Percentiles rank a stretch among this genome's conserved stretches.
Conservation (phyloP, 1,139 yeast genomes). For the Hansenula anomala region DNA sequence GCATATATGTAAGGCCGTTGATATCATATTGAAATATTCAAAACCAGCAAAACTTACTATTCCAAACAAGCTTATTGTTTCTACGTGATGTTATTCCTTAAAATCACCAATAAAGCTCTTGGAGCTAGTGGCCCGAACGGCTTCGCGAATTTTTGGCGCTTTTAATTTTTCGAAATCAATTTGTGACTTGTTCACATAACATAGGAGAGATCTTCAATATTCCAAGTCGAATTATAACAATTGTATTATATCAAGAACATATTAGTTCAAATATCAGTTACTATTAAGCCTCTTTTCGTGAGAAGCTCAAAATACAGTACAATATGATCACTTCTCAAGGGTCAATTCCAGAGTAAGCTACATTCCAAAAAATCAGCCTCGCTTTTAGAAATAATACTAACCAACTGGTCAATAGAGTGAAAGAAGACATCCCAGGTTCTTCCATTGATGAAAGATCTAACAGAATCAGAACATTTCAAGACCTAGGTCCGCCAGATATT, state of each 20-base stretch:
- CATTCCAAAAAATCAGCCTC: slow-evolving; percentile 3
- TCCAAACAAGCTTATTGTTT: no score
- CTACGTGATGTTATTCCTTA: no score
- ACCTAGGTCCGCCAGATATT: slow-evolving; percentile 89
- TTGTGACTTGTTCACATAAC: neutral
- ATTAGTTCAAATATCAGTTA: no score
- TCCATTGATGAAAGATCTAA: slow-evolving; percentile 45
- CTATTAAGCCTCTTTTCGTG: no score
- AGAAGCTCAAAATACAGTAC: no score
- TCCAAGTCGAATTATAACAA: no score
- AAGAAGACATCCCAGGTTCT: slow-evolving; percentile 45
- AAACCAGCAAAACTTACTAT: no score
- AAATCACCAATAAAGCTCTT: no score
- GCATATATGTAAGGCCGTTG: no score
- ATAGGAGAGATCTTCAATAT: no score
- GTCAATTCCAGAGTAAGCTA: slow-evolving; percentile 45
- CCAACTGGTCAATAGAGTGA: slow-evolving; percentile 26
- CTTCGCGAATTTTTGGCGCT: neutral
- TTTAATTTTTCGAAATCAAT: neutral
- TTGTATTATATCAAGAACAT: neutral
- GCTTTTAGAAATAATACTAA: neutral
- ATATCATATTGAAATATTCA: no score
- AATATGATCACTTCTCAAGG: slow-evolving; percentile 36
- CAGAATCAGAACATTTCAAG: slow-evolving; percentile 41
- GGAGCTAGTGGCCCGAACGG: no score